A percentile compares a stretch with the other conserved stretches of the same genome.
phyloP scores from a whole-genome alignment of 257 asterid species.

The Prunella vulgaris region DNA sequence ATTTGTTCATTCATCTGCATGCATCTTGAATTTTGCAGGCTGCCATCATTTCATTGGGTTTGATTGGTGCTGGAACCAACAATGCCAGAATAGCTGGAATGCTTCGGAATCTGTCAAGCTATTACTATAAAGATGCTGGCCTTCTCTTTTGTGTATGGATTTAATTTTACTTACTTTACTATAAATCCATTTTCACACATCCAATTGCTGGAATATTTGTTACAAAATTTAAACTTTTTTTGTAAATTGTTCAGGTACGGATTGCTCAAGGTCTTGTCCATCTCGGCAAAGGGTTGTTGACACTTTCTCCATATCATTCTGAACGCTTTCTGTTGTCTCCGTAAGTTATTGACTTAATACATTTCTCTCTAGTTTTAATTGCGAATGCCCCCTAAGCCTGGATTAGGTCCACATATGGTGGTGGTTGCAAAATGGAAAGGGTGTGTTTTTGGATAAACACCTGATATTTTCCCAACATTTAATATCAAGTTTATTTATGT shows the following conservation, averaged over 20 bases:
- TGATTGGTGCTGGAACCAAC: slow-evolving; percentile 99
- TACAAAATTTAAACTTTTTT: background rate
- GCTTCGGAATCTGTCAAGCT: slow-evolving; percentile 96
- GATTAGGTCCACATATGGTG: background rate
- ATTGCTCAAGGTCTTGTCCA: slow-evolving; percentile 97
- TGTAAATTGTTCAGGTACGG: slow-evolving; percentile 61
- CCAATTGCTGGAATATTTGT: background rate
- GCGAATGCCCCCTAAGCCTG: background rate
- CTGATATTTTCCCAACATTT: background rate
- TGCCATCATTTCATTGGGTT: slow-evolving; percentile 79
- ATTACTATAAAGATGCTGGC: slow-evolving; percentile 94
- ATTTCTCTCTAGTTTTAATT: background rate
- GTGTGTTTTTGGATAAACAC: background rate
- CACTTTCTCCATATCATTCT: slow-evolving; percentile 87
- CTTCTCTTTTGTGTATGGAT: slow-evolving; percentile 81
- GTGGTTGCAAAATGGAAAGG: background rate
- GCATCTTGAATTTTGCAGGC: slow-evolving; percentile 46
- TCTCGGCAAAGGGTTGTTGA: slow-evolving; percentile 83
- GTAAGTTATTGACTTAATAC: slow-evolving; percentile 36
- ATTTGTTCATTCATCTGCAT: background rate
- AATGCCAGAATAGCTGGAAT: slow-evolving; percentile 98
- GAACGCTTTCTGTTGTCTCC: slow-evolving; percentile 78
- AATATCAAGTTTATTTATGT: background rate
- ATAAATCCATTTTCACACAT: background rate
- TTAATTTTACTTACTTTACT: slow-evolving; percentile 2